Percentiles rank a stretch among this genome's conserved stretches.
These are phyloP conservation scores for Aeschynomene evenia DNA, from an alignment of 306 rosid species.

Conservation along the genomic window DNA sequence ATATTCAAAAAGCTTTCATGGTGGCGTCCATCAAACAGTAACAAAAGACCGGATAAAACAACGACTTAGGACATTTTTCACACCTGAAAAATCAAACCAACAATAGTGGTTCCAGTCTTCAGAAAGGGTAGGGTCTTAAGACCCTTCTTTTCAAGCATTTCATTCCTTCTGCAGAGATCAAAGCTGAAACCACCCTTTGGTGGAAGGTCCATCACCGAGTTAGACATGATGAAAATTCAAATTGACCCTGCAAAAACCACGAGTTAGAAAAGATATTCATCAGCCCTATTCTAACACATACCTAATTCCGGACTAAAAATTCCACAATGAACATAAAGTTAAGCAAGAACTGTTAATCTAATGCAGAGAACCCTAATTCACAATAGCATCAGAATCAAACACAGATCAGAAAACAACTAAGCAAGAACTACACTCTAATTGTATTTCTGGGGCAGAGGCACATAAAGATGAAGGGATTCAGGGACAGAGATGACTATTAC, in stretches of 20 bases:
- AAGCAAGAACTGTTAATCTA: no score
- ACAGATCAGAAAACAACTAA: no score
- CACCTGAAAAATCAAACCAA: slow-evolving; percentile 75
- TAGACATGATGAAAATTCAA: slow-evolving; percentile 49
- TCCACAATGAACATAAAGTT: no score
- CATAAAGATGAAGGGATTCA: no score
- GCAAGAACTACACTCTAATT: no score
- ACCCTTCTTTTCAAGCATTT: slow-evolving; percentile 75
- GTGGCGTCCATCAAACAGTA: neutral
- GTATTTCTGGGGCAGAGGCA: no score
- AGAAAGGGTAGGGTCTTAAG: slow-evolving; percentile 55
- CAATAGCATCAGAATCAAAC: no score
- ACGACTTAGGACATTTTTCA: neutral
- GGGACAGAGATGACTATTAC: no score
- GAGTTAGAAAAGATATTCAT: neutral
- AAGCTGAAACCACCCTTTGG: slow-evolving; percentile 87
- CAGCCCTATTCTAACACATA: neutral
- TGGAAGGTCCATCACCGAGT: slow-evolving; percentile 56
- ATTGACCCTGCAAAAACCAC: slow-evolving; percentile 40
- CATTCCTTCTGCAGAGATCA: slow-evolving; percentile 88
- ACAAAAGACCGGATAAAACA: neutral
- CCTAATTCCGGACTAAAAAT: no score
- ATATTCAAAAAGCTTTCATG: neutral
- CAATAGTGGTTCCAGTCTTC: slow-evolving; percentile 93
- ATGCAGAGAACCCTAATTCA: no score